Conservation (phyloP, 257 asterid genomes). For the Capsicum pubescens region DNA sequence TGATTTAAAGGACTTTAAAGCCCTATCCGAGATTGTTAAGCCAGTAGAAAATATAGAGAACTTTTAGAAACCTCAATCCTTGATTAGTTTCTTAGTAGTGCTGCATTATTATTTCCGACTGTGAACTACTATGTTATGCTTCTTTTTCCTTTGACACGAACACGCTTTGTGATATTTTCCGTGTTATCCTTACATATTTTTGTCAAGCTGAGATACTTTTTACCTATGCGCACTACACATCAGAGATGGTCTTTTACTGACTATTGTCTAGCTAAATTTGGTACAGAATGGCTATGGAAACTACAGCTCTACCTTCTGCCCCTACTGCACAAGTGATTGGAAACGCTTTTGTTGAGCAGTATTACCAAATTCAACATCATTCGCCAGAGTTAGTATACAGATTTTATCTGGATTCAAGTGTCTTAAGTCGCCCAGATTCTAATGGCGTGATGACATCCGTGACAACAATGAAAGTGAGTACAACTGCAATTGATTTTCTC, state of each 20-base stretch:
- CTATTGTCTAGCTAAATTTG: neutral
- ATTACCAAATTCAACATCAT: conserved; percentile 82
- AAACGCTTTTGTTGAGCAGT: conserved; percentile 96
- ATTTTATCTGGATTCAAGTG: conserved; percentile 79
- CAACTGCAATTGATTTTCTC: neutral
- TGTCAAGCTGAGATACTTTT: neutral
- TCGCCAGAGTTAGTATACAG: conserved; percentile 75
- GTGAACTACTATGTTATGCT: neutral
- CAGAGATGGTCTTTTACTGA: neutral
- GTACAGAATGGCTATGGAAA: conserved; percentile 66
- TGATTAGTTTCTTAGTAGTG: conserved; percentile 5
- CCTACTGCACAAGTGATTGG: conserved; percentile 67
- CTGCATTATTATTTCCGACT: neutral
- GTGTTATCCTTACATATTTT: neutral
- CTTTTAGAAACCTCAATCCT: too few relatives aligned
- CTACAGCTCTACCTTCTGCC: conserved; percentile 53
- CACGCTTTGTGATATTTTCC: neutral
- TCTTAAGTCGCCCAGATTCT: conserved; percentile 79
- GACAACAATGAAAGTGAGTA: conserved; percentile 82
- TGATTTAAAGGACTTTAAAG: neutral
- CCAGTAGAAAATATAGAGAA: too few relatives aligned
- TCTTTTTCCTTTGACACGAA: neutral
- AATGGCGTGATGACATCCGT: conserved; percentile 76
- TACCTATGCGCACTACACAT: neutral
- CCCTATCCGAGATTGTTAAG: neutral